phyloP scores from a whole-genome alignment of 2,329 filamentous ascomycete species.

The Penicillium italicum region DNA sequence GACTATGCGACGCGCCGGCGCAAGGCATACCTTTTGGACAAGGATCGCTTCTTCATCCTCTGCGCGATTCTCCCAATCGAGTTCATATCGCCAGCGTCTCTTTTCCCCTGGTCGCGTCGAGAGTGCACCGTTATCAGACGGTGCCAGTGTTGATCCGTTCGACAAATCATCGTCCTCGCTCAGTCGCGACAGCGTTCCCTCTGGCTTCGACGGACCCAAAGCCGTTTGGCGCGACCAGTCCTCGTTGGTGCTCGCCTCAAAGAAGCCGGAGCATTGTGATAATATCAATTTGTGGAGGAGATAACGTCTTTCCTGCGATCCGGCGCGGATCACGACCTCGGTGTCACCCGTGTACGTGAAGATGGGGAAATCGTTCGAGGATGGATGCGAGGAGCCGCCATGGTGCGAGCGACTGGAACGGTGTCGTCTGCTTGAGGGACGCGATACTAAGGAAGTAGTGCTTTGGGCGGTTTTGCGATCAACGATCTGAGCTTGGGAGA shows the following conservation, averaged over 20 bases:
- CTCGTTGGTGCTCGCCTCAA: slow-evolving; percentile 72
- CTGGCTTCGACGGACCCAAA: slow-evolving; percentile 47
- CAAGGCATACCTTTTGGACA: slow-evolving; percentile 66
- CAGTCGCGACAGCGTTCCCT: slow-evolving; percentile 34
- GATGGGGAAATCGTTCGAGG: slow-evolving; percentile 87
- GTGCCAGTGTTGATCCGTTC: slow-evolving; percentile 37
- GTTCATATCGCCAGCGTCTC: slow-evolving; percentile 78
- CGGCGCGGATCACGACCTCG: slow-evolving; percentile 73
- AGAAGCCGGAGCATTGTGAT: slow-evolving; percentile 88
- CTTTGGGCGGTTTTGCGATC: slow-evolving; percentile 57
- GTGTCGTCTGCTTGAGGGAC: slow-evolving; percentile 61
- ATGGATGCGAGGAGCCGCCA: slow-evolving; percentile 64
- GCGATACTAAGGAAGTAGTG: slow-evolving; percentile 61
- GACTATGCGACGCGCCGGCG: not conserved
- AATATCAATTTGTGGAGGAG: slow-evolving; percentile 83
- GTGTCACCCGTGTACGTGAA: slow-evolving; percentile 90
- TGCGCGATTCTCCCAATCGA: slow-evolving; percentile 68
- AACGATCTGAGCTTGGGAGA: slow-evolving; percentile 45
- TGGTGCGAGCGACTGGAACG: slow-evolving; percentile 79
- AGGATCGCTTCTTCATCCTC: slow-evolving; percentile 81
- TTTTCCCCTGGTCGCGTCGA: slow-evolving; percentile 44
- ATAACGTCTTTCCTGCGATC: slow-evolving; percentile 73
- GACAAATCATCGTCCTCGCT: slow-evolving; percentile 36
- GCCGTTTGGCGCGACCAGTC: slow-evolving; percentile 61
- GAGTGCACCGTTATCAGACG: slow-evolving; percentile 39